A percentile compares a stretch with the other conserved stretches of the same genome.
These are phyloP conservation scores for Candida sithepensis DNA, from an alignment of 805 yeast species.

Conservation along the genomic window DNA sequence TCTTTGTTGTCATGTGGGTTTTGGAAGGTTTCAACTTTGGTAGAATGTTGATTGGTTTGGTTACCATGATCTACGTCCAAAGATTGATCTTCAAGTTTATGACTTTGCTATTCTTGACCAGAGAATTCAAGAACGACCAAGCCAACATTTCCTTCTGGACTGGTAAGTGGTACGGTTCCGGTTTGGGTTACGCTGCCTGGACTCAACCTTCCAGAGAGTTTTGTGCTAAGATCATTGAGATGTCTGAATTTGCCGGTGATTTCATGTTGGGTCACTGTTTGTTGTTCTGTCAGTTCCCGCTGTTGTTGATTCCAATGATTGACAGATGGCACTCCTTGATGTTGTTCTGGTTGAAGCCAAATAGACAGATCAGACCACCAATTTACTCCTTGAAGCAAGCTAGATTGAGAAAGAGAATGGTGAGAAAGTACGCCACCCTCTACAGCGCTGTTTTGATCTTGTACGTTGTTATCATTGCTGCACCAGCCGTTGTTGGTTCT, in stretches of 20 bases:
- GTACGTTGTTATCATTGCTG: slow-evolving; percentile 75
- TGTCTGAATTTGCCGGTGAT: slow-evolving; percentile 96
- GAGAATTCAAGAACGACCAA: slow-evolving; percentile 95
- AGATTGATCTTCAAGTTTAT: slow-evolving; percentile 81
- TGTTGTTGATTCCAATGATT: slow-evolving; percentile 76
- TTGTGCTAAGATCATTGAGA: slow-evolving; percentile 87
- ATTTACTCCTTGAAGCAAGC: slow-evolving; percentile 96
- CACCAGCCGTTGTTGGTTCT: slow-evolving; percentile 82
- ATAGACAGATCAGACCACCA: slow-evolving; percentile 96
- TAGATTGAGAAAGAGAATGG: slow-evolving; percentile 95
- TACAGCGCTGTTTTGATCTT: slow-evolving; percentile 67
- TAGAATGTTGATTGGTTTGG: slow-evolving; percentile 81
- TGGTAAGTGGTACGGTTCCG: slow-evolving; percentile 97
- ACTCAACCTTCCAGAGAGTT: slow-evolving; percentile 97
- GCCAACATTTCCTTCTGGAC: slow-evolving; percentile 99
- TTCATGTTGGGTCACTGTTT: slow-evolving; percentile 89
- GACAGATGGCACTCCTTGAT: slow-evolving; percentile 98
- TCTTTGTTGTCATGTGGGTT: slow-evolving; percentile 96
- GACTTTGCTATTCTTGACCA: slow-evolving; percentile 74
- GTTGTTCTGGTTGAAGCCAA: slow-evolving; percentile 98
- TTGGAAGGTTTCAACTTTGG: slow-evolving; percentile 88
- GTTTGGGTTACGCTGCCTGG: slow-evolving; percentile 89
- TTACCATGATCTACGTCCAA: slow-evolving; percentile 82
- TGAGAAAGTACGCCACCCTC: slow-evolving; percentile 82
- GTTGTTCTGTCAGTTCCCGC: slow-evolving; percentile 84